Percentiles rank a stretch among this genome's conserved stretches.
These are phyloP conservation scores for Thymus quinquecostatus DNA, from an alignment of 257 asterid genomes.

Conservation along the genomic window DNA sequence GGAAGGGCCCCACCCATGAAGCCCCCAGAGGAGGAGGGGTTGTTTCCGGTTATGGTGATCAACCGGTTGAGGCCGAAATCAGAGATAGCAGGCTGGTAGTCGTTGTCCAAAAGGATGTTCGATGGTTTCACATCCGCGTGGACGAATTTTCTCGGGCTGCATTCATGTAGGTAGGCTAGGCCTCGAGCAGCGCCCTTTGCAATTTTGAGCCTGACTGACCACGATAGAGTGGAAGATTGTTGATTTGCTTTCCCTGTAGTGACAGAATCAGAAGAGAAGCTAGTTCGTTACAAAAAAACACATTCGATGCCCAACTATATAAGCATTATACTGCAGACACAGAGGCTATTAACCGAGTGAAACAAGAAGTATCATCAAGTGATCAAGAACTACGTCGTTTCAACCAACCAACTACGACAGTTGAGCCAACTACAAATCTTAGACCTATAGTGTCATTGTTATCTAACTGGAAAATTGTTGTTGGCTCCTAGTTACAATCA, in stretches of 20 bases:
- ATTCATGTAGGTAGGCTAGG: constrained; percentile 90
- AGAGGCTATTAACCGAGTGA: background rate
- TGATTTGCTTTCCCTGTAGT: constrained; percentile 69
- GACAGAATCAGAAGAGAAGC: constrained; percentile 6
- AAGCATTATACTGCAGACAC: no score
- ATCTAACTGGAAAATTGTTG: constrained; percentile 7
- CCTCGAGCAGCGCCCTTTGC: constrained; percentile 82
- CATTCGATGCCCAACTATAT: background rate
- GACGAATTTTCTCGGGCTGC: constrained; percentile 90
- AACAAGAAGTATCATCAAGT: constrained; percentile 1
- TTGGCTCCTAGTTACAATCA: constrained; percentile 24
- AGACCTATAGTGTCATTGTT: constrained; percentile 5
- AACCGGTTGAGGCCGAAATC: constrained; percentile 92
- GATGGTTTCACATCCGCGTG: constrained; percentile 89
- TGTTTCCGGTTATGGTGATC: constrained; percentile 86
- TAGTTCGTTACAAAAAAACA: background rate
- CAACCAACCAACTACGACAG: constrained; percentile 26
- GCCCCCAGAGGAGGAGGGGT: constrained; percentile 85
- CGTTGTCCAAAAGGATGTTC: constrained; percentile 85
- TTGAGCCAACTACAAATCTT: constrained; percentile 29
- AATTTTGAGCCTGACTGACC: constrained; percentile 73
- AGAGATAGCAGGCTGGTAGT: constrained; percentile 68
- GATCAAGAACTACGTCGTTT: background rate
- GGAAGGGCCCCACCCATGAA: constrained; percentile 89
- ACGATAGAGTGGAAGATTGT: constrained; percentile 61